phyloP scores from a whole-genome alignment of 352 stramenopile species.

The Phytopythium chamaehyphon region DNA sequence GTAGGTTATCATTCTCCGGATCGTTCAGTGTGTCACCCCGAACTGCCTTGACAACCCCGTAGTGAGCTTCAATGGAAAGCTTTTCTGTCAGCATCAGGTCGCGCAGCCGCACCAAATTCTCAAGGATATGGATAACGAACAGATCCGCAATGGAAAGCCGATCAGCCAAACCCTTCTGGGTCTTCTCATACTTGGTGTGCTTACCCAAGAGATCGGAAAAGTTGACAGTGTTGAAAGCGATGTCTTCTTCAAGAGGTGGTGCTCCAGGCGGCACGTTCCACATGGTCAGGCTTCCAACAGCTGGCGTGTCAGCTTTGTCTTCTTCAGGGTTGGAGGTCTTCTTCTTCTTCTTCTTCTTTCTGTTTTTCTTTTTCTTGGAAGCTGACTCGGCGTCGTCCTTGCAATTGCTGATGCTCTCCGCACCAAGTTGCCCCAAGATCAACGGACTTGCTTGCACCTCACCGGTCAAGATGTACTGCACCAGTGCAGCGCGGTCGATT shows the following conservation, averaged over 20 bases:
- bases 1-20: slow-evolving; percentile 3
- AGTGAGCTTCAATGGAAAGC: slow-evolving; percentile 17
- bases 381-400: too few species aligned
- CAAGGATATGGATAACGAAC: slow-evolving; percentile 18
- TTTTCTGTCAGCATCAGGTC: slow-evolving; percentile 8
- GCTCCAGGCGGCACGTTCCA: slow-evolving; percentile 15
- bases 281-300: slow-evolving; percentile 20
- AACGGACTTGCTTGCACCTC: slow-evolving; percentile 9
- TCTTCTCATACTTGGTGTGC: slow-evolving; percentile 7
- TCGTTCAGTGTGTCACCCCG: slow-evolving; percentile 3
- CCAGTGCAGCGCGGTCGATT: slow-evolving; percentile 15
- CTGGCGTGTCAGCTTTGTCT: not conserved
- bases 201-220: slow-evolving; percentile 5
- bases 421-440: not conserved
- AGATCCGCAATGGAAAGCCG: slow-evolving; percentile 17
- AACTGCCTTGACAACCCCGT: slow-evolving; percentile 21
- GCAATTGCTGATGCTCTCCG: slow-evolving; percentile 4
- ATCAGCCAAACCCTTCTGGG: not conserved
- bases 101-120: slow-evolving; percentile 15
- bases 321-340: not conserved
- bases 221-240: slow-evolving; percentile 12
- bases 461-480: slow-evolving; percentile 20
- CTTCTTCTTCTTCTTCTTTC: slow-evolving; percentile 3
- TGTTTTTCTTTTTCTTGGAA: slow-evolving; percentile 1
- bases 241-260: slow-evolving; percentile 9